These are phyloP conservation scores for Blastocystis sp. DNA, from an alignment of 352 stramenopile species.

Conservation along the genomic window DNA sequence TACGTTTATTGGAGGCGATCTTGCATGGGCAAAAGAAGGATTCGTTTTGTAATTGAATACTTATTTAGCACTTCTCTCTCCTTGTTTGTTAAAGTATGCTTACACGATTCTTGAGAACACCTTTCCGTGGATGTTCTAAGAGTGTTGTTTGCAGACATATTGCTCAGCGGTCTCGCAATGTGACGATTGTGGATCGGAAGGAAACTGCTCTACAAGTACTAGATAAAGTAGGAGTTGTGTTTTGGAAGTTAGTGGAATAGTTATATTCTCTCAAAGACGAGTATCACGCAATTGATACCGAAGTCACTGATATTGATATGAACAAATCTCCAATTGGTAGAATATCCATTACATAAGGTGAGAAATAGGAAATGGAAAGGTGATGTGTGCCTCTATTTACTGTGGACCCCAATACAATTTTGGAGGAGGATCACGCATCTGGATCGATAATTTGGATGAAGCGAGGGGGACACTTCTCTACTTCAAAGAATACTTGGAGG, in stretches of 20 bases:
- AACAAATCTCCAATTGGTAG: slow-evolving; percentile 66
- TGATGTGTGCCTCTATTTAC: slow-evolving; percentile 95
- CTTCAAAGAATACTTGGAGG: slow-evolving; percentile 88
- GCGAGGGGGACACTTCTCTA: slow-evolving; percentile 79
- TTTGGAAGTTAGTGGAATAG: not conserved
- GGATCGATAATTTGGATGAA: slow-evolving; percentile 84
- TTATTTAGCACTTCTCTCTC: slow-evolving; percentile 43
- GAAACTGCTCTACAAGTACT: slow-evolving; percentile 43
- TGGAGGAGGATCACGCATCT: slow-evolving; percentile 84
- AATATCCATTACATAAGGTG: not conserved
- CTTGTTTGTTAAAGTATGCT: slow-evolving; percentile 50
- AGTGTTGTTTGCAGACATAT: not conserved
- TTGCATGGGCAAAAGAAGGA: slow-evolving; percentile 53
- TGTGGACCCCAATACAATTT: slow-evolving; percentile 91
- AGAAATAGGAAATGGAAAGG: slow-evolving; percentile 87
- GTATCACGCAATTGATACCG: slow-evolving; percentile 65
- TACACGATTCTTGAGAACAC: not conserved
- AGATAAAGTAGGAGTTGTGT: not conserved
- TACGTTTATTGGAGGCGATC: slow-evolving; percentile 78
- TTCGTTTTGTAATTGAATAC: slow-evolving; percentile 68
- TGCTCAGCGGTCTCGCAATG: not conserved
- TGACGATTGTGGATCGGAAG: slow-evolving; percentile 65
- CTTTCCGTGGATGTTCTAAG: not conserved
- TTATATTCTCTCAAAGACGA: slow-evolving; percentile 44
- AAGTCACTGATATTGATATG: slow-evolving; percentile 61